Conservation (phyloP, 2,329 filamentous ascomycete species). For the Rugonectria rugulosa region DNA sequence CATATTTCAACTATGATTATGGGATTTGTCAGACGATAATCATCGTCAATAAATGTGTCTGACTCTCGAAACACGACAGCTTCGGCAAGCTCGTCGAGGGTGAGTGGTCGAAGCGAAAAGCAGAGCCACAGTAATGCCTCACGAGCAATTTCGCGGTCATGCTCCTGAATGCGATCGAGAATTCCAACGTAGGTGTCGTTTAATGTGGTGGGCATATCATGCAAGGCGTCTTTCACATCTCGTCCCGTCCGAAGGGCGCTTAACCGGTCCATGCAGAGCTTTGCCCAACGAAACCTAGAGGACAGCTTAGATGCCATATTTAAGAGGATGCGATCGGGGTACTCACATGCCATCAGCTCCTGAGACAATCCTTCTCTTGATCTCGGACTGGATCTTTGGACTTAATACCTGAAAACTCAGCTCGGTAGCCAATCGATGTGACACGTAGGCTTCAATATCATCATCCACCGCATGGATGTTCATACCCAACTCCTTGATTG, state of each 20-base stretch:
- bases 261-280: slow-evolving; percentile 38
- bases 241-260: slow-evolving; percentile 31
- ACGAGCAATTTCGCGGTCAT: slow-evolving; percentile 34
- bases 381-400: slow-evolving; percentile 29
- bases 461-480: slow-evolving; percentile 22
- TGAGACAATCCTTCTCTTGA: slow-evolving; percentile 27
- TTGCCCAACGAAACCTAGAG: slow-evolving; percentile 40
- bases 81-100: slow-evolving; percentile 36
- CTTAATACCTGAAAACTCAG: slow-evolving; percentile 27
- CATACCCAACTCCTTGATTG: slow-evolving; percentile 28
- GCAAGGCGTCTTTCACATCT: slow-evolving; percentile 30
- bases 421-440: slow-evolving; percentile 27
- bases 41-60: slow-evolving; percentile 34
- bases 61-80: slow-evolving; percentile 37
- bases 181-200: slow-evolving; percentile 35
- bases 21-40: slow-evolving; percentile 32
- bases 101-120: slow-evolving; percentile 36
- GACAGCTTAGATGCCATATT: background rate
- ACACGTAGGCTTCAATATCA: slow-evolving; percentile 36
- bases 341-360: slow-evolving; percentile 37
- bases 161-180: slow-evolving; percentile 30
- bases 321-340: background rate
- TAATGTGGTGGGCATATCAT: slow-evolving; percentile 33
- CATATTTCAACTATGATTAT: slow-evolving; percentile 30
- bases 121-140: slow-evolving; percentile 39